Base-by-base conservation (phyloP, 2,329 filamentous ascomycete genomes). In the Epichloe gansuensis region DNA sequence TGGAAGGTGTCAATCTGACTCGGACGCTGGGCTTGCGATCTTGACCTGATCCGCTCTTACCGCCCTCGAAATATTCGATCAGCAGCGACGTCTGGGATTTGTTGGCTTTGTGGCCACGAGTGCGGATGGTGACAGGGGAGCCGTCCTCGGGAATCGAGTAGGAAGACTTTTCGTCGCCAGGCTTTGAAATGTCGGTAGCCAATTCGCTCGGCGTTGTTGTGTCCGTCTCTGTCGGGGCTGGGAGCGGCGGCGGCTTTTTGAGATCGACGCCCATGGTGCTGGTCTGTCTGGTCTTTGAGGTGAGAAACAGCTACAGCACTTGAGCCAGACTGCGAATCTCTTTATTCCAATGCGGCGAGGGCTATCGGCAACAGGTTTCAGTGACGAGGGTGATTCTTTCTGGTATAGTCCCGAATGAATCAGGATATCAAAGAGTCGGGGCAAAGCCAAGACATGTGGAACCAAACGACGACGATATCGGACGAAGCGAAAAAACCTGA, bases 31-130 rank as follows among this genome's bases (percentile, higher is more conserved):
- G 89, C 60, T 86, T 83, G 60, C 85, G 84, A 60, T 81, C 78
- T 60, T 74, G 74, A 60, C 74, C 75, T 42, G 70, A 65, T 57
- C 74, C 73, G 53, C 75, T 69, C 51, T 87, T 90, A 56, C 84
- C 81, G 59, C 82, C 87, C 70, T 95, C 90, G 63, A 94, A 96
- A 69, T 95, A 95, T 71, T 96, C 90, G 62, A 96, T 96, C 61
- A 96, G 75, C 58, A 96, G 76, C 52, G 88, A 94, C 39, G 90
- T 95, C 71, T 95, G 89, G 45, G 88, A 95, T 60, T 80, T 71
- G 63, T 72, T 77, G 56, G 73, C 63, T 57, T 70, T 72, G 64
- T 80, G 76, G 61, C 79, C 76, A 54, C 78, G 80, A 44, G 91
- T 95, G 64, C 85, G 83, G 66, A 98, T 94, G 55, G 89, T 97